Conservation (phyloP, 768 basidiomycete genomes). For the Artomyces pyxidatus region DNA sequence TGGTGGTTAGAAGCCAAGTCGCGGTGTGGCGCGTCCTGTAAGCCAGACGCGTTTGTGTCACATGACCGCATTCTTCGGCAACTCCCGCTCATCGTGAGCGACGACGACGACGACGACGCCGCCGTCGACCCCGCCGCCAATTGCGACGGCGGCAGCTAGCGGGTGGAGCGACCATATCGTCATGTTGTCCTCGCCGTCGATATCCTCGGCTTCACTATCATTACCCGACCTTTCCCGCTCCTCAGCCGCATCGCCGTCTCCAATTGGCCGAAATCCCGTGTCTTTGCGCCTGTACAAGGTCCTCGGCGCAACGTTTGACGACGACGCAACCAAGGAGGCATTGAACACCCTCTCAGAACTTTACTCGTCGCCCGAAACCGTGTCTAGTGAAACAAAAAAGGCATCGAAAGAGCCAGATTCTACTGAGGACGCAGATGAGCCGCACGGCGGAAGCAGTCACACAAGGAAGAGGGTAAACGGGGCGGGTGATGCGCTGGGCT, state of each 20-base stretch:
- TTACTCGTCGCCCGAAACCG: constrained; percentile 36
- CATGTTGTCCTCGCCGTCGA: constrained; percentile 7
- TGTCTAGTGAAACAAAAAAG: constrained; percentile 26
- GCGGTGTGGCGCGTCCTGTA: no score
- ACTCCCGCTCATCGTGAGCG: no score
- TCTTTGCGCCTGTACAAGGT: constrained; percentile 89
- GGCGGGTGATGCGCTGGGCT: constrained; percentile 13
- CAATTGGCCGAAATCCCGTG: constrained; percentile 55
- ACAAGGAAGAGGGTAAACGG: constrained; percentile 8
- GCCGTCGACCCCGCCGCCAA: no score
- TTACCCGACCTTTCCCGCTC: constrained; percentile 18
- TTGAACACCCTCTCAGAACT: constrained; percentile 75
- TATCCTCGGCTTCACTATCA: constrained; percentile 16
- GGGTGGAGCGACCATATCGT: no score
- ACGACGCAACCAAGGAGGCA: constrained; percentile 71
- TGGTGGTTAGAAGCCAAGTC: no score
- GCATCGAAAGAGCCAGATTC: constrained; percentile 28
- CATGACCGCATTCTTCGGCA: no score
- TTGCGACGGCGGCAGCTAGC: no score
- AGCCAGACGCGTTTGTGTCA: no score
- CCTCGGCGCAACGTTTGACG: constrained; percentile 71
- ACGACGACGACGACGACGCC: no score
- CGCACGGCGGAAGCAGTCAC: constrained; percentile 2
- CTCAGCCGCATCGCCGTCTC: constrained; percentile 16
- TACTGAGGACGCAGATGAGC: constrained; percentile 21